Evolutionary conservation across 116 monocot species (phyloP).

Genomic region (Posidonia oceanica): DNA sequence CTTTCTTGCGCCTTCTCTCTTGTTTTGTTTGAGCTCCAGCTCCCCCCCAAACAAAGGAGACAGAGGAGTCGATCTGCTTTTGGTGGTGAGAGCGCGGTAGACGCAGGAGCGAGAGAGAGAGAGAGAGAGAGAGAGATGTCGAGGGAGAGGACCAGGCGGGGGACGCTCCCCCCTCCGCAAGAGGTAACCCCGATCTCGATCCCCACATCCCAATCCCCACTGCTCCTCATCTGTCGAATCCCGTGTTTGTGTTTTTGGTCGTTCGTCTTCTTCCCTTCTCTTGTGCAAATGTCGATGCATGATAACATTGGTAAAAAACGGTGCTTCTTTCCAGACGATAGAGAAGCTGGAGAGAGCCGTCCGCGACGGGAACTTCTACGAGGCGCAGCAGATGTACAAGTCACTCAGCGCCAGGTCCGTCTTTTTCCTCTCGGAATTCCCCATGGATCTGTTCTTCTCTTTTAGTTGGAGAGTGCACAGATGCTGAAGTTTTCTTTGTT

Average conservation of each 20-base stretch:
- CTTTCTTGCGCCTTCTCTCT: background rate
- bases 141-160: constrained; percentile 8
- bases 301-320: background rate
- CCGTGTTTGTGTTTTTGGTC: too few species aligned
- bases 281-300: background rate
- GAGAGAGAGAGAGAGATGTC: constrained; percentile 11
- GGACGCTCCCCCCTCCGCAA: constrained; percentile 1
- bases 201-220: background rate
- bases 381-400: constrained; percentile 33
- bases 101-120: background rate
- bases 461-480: background rate
- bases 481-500: background rate
- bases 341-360: constrained; percentile 15
- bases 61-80: too few species aligned
- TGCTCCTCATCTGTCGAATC: too few species aligned
- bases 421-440: background rate
- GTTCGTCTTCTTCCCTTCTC: background rate
- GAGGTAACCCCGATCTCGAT: constrained; percentile 6
- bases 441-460: background rate
- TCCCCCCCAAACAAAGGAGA: background rate
- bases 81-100: too few species aligned
- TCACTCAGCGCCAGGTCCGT: constrained; percentile 16
- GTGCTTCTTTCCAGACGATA: constrained; percentile 10
- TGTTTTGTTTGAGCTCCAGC: background rate
- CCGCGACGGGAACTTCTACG: constrained; percentile 18